Evolutionary conservation across 306 rosid genomes (phyloP).

Genomic region (Vigna reflexopilosa): DNA sequence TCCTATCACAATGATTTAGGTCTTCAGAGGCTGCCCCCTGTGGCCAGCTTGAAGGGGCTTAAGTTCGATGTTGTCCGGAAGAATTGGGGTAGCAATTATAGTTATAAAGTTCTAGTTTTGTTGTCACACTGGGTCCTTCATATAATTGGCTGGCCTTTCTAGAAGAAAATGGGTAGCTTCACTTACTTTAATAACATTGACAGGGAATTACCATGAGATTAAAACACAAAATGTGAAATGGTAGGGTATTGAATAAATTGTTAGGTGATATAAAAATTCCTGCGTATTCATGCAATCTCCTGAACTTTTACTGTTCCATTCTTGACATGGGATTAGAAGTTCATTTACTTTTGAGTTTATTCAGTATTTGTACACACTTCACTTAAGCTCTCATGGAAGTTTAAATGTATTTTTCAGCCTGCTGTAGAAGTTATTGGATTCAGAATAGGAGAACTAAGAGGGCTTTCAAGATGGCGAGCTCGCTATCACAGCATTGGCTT

Average conservation of each 20-base stretch:
- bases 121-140: slow-evolving; percentile 1
- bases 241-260: slow-evolving; percentile 33
- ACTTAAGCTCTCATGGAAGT: slow-evolving; percentile 40
- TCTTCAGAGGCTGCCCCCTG: slow-evolving; percentile 29
- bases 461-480: slow-evolving; percentile 94
- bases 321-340: slow-evolving; percentile 27
- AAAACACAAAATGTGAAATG: slow-evolving; percentile 19
- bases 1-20: slow-evolving; percentile 25
- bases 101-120: slow-evolving; percentile 25
- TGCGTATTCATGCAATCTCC: background rate
- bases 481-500: slow-evolving; percentile 83
- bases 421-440: slow-evolving; percentile 94
- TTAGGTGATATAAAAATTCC: slow-evolving; percentile 29
- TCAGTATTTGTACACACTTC: slow-evolving; percentile 32
- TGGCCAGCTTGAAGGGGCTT: slow-evolving; percentile 23
- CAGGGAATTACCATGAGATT: slow-evolving; percentile 1
- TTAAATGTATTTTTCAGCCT: slow-evolving; percentile 64
- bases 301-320: slow-evolving; percentile 12
- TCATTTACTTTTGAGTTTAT: slow-evolving; percentile 24
- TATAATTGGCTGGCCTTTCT: slow-evolving; percentile 1
- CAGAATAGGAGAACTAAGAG: slow-evolving; percentile 94
- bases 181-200: slow-evolving; percentile 12
- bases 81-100: slow-evolving; percentile 15
- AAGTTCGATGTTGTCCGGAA: slow-evolving; percentile 12
- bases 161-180: background rate